phyloP scores from a whole-genome alignment of 768 basidiomycete species.

The Leccinellum albellum region DNA sequence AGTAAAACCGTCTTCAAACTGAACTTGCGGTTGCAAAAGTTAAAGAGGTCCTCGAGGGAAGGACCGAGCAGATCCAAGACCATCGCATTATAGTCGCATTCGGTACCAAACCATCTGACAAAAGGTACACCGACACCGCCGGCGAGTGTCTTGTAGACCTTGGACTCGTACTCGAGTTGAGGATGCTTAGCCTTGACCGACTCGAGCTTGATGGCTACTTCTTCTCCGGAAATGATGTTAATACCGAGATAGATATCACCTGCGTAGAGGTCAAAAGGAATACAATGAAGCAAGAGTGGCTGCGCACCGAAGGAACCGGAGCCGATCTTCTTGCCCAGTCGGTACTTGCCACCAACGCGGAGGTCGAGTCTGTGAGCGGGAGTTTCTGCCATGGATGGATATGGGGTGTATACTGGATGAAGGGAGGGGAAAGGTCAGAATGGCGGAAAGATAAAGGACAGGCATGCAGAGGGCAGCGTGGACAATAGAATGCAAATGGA shows the following conservation, averaged over 20 bases:
- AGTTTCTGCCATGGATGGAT: slow-evolving; percentile 64
- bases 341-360: slow-evolving; percentile 91
- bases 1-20: slow-evolving; percentile 94
- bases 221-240: slow-evolving; percentile 99
- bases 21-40: slow-evolving; percentile 97
- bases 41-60: slow-evolving; percentile 87
- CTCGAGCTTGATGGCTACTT: slow-evolving; percentile 99
- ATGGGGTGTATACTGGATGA: slow-evolving; percentile 6
- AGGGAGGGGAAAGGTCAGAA: slow-evolving; percentile 15
- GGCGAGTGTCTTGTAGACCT: slow-evolving; percentile 95
- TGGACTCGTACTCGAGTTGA: slow-evolving; percentile 98
- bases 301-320: slow-evolving; percentile 93
- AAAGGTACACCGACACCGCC: slow-evolving; percentile 99
- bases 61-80: slow-evolving; percentile 95
- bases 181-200: slow-evolving; percentile 99
- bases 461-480: slow-evolving; percentile 31
- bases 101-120: slow-evolving; percentile 90
- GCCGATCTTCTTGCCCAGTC: slow-evolving; percentile 98
- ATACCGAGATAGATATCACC: slow-evolving; percentile 99
- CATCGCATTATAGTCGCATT: slow-evolving; percentile 99
- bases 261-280: slow-evolving; percentile 29
- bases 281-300: background rate
- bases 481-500: slow-evolving; percentile 31
- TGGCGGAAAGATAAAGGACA: slow-evolving; percentile 18
- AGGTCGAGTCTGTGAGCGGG: slow-evolving; percentile 74